Evolutionary conservation across 2,329 filamentous ascomycete genomes (phyloP).

Genomic region (Penicillium sp.): DNA sequence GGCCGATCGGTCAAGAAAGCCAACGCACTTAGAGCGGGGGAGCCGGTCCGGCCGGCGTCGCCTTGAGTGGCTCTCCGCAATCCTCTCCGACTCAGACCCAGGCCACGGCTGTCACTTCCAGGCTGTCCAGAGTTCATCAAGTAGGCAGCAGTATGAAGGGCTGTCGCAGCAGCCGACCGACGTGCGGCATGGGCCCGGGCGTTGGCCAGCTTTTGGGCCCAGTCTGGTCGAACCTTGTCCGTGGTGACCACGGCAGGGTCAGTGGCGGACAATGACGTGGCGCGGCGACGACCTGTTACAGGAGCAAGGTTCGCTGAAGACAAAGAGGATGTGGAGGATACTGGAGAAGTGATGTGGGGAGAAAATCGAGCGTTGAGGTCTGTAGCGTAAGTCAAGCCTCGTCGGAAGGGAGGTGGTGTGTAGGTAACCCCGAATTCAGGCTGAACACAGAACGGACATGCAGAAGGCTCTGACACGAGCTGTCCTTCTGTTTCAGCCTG

Average conservation of each 20-base stretch:
- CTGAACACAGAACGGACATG: constrained; percentile 92
- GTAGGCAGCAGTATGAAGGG: constrained; percentile 90
- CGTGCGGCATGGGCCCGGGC: constrained; percentile 81
- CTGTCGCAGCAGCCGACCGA: constrained; percentile 85
- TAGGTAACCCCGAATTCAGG: constrained; percentile 97
- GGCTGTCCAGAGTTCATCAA: constrained; percentile 61
- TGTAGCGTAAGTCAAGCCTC: constrained; percentile 68
- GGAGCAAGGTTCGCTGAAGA: constrained; percentile 51
- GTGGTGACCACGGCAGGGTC: constrained; percentile 86
- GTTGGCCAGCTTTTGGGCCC: constrained; percentile 81
- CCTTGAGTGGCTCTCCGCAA: constrained; percentile 40
- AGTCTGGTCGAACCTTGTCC: constrained; percentile 87
- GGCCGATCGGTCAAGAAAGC: constrained; percentile 45
- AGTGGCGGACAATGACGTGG: constrained; percentile 71
- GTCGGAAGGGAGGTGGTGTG: constrained; percentile 78
- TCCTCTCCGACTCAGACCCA: constrained; percentile 54
- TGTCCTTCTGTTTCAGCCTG: constrained; percentile 50
- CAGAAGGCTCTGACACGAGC: constrained; percentile 83
- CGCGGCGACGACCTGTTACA: constrained; percentile 50
- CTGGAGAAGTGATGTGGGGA: constrained; percentile 60
- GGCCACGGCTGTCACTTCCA: constrained; percentile 46
- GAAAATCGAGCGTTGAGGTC: constrained; percentile 49
- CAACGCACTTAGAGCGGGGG: constrained; percentile 44
- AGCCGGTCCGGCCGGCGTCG: constrained; percentile 31
- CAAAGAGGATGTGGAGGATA: constrained; percentile 81